These are phyloP conservation scores for Penicillium hordei DNA, from an alignment of 2,329 filamentous ascomycete species.

Conservation along the genomic window DNA sequence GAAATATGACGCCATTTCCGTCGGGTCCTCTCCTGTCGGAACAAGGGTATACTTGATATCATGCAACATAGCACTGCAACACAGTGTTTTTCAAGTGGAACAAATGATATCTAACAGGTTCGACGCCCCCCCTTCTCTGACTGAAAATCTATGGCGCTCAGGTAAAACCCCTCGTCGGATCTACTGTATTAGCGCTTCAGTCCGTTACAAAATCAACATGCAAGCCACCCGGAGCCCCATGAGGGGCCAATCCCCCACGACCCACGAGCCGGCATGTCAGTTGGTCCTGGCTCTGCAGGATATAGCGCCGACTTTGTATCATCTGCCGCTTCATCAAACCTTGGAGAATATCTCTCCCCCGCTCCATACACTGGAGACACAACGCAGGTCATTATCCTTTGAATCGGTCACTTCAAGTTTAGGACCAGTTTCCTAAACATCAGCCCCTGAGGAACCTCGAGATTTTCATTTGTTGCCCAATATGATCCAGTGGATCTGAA, in stretches of 20 bases:
- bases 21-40: not conserved
- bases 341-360: not conserved
- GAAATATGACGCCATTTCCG: slow-evolving; percentile 5
- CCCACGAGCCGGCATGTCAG: not conserved
- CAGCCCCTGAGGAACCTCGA: not conserved
- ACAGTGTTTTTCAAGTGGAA: not conserved
- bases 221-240: slow-evolving; percentile 8
- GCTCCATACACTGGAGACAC: not conserved
- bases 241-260: slow-evolving; percentile 1
- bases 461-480: slow-evolving; percentile 8
- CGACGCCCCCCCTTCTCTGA: too few species aligned
- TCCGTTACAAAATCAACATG: not conserved
- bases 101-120: not conserved
- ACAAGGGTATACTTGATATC: not conserved
- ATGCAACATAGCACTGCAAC: not conserved
- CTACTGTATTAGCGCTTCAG: not conserved
- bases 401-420: not conserved
- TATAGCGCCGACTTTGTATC: slow-evolving; percentile 2
- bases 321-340: slow-evolving; percentile 7
- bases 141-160: not conserved
- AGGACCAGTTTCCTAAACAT: not conserved
- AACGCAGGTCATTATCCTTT: not conserved
- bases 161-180: not conserved
- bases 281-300: not conserved
- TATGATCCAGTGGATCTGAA: slow-evolving; percentile 2